Evolutionary conservation across 2,329 filamentous ascomycete genomes (phyloP).

Genomic region (Hymenoscyphus infarciens): DNA sequence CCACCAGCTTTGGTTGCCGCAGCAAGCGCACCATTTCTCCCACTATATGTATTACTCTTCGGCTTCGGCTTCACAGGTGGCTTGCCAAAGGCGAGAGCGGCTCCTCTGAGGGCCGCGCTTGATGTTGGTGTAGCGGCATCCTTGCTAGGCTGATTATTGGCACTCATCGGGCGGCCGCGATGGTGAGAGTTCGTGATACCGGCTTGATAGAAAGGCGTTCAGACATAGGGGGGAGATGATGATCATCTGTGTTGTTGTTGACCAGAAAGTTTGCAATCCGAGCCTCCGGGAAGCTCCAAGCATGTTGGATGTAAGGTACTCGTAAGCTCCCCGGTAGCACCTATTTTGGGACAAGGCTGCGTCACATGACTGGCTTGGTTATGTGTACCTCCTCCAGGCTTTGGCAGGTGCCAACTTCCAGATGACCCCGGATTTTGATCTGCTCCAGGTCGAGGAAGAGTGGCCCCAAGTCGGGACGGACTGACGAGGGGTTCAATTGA

Average conservation of each 20-base stretch:
- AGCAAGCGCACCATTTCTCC: constrained; percentile 43
- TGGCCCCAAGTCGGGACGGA: no score
- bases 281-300: constrained; percentile 2
- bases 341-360: constrained; percentile 1
- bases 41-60: constrained; percentile 36
- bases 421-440: neutral
- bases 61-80: constrained; percentile 41
- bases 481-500: no score
- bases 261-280: neutral
- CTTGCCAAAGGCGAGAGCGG: constrained; percentile 46
- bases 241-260: constrained; percentile 3
- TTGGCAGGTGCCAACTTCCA: neutral
- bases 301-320: neutral
- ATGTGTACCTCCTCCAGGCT: neutral
- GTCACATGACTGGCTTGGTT: neutral
- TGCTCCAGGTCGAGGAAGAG: neutral
- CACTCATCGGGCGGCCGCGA: constrained; percentile 15
- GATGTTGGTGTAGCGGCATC: constrained; percentile 17
- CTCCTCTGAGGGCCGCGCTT: constrained; percentile 47
- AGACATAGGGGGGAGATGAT: neutral
- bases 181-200: constrained; percentile 24
- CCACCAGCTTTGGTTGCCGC: constrained; percentile 42
- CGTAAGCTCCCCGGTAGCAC: neutral
- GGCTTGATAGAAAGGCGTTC: constrained; percentile 11
- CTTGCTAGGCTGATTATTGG: constrained; percentile 13